Evolutionary conservation across 192 early-diverging fungal genomes (phyloP), one percentile per base, ranked within the genome.

Genomic region (Paraglomus occultum): DNA sequence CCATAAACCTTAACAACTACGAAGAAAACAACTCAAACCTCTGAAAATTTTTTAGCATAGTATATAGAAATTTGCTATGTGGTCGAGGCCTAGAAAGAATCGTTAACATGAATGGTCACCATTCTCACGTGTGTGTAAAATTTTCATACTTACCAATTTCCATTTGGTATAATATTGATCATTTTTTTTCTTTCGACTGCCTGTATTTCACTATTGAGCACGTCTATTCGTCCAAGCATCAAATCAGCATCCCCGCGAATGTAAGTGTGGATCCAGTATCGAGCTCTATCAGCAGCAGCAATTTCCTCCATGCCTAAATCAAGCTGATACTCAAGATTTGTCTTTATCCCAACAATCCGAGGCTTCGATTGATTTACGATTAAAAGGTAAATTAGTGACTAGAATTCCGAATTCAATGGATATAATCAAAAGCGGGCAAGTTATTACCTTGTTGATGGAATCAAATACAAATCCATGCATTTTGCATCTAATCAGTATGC

Each of bases 281-380:
- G 49, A 11, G 77, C 64, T 50, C 74, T 58, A 39, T 79, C 77
- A 10, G 39, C 5, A 20, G 51, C 63, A 20, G 74, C 73, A 14
- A 57, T 79, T 4, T 54, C 60, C 50, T 79, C 77, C 10, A 23
- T 49, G 17, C 64, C 68, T 18, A 57, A 10, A 43, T 73, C 52
- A 15, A 66, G 22, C 11, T 79, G 74, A 52, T 76, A 79, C 39
- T 79, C 77, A 11, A 79, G 59, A 62, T 79, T 79, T 0, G 74
- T 31, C 17, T 69, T 75, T n/a, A 79, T 31, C 15, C 59, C 42
- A 11, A 75, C 58, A 11, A 58, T 62, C 22, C 72, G 71, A 46
- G 46, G 45, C 47, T 77, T 42, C 17, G 14, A 55, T 4, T 17
- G 22, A 53, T 52, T 6, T 44, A 38, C 22, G 48, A 3, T 31